phyloP scores from a whole-genome alignment of 805 yeast species.

The Clavispora fructus region DNA sequence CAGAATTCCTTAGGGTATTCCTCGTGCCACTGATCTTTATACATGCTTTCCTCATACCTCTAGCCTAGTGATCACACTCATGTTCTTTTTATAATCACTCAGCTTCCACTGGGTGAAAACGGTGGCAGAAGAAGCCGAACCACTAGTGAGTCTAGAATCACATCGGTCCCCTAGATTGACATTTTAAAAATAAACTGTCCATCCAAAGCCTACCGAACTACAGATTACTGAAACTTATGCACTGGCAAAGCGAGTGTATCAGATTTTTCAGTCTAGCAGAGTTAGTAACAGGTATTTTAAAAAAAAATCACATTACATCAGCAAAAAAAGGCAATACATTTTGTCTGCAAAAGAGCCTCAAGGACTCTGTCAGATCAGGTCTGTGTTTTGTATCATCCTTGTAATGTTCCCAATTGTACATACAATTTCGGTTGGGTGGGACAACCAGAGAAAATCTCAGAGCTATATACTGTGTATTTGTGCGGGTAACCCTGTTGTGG shows the following conservation, averaged over 20 bases:
- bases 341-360: constrained; percentile 16
- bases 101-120: no score
- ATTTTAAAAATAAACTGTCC: no score
- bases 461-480: background rate
- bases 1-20: no score
- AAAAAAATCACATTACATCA: constrained; percentile 10
- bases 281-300: background rate
- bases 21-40: no score
- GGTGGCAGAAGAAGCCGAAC: no score
- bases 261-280: background rate
- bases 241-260: background rate
- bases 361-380: constrained; percentile 19
- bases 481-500: background rate
- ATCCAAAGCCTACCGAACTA: background rate
- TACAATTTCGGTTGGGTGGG: constrained; percentile 6
- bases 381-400: constrained; percentile 19
- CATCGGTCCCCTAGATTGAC: no score
- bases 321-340: constrained; percentile 17
- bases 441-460: background rate
- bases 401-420: constrained; percentile 8
- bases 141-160: no score
- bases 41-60: no score
- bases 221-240: background rate
- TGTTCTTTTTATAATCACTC: no score
- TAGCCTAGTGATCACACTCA: no score